These are phyloP conservation scores for Termitomyces sp. DNA, from an alignment of 768 basidiomycete species.

Conservation along the genomic window DNA sequence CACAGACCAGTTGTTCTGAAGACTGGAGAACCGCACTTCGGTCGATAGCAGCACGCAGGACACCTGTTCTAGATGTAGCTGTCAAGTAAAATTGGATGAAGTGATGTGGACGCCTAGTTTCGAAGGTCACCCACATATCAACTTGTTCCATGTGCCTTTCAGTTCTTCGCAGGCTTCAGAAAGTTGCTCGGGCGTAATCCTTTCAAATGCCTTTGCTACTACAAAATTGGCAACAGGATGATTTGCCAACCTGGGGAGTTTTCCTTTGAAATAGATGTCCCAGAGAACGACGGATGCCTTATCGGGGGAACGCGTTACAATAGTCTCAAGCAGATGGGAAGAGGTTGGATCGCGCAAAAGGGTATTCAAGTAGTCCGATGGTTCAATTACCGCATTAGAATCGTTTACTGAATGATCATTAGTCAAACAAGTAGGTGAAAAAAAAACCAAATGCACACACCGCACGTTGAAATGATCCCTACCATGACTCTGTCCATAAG, in stretches of 20 bases:
- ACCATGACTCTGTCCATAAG: slow-evolving; percentile 80
- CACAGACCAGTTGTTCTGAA: slow-evolving; percentile 47
- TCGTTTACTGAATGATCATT: slow-evolving; percentile 35
- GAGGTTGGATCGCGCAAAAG: slow-evolving; percentile 85
- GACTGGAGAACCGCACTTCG: slow-evolving; percentile 50
- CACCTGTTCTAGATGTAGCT: slow-evolving; percentile 76
- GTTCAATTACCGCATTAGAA: slow-evolving; percentile 36
- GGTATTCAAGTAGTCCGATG: slow-evolving; percentile 78
- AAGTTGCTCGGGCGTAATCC: slow-evolving; percentile 58
- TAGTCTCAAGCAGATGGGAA: slow-evolving; percentile 85
- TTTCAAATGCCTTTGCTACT: slow-evolving; percentile 72
- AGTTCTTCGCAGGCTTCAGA: slow-evolving; percentile 59
- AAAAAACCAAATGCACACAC: slow-evolving; percentile 40
- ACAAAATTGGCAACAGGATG: slow-evolving; percentile 98
- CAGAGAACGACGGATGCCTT: slow-evolving; percentile 68
- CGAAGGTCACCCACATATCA: slow-evolving; percentile 59
- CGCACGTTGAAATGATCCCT: slow-evolving; percentile 65
- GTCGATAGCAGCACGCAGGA: slow-evolving; percentile 75
- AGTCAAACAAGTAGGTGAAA: background rate
- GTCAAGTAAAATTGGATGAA: slow-evolving; percentile 6
- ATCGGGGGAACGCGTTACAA: slow-evolving; percentile 62
- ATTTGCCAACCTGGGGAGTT: slow-evolving; percentile 65
- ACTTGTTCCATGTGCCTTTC: slow-evolving; percentile 51
- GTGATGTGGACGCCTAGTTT: background rate
- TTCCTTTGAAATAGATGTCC: slow-evolving; percentile 75